Conservation (phyloP, 179 eudicot genomes). For the Beta corolliflora region DNA sequence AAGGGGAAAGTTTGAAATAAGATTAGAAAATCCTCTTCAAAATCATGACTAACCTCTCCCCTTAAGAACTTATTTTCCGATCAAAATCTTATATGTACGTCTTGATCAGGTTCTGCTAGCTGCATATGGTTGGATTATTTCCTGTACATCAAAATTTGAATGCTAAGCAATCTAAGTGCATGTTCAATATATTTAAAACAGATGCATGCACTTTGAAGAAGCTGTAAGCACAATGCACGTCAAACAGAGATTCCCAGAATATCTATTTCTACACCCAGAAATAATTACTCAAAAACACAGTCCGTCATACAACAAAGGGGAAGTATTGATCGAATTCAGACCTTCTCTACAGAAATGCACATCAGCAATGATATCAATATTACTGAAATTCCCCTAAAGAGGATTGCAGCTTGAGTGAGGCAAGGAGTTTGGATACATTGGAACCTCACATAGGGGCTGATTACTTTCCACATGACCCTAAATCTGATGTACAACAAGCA, state of each 20-base stretch:
- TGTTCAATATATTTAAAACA: neutral
- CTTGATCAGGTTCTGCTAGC: neutral
- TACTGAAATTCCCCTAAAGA: neutral
- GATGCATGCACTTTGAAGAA: neutral
- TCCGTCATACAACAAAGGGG: neutral
- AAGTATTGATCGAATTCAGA: neutral
- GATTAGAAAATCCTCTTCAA: neutral
- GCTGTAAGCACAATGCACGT: neutral
- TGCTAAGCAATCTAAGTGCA: neutral
- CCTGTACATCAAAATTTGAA: neutral
- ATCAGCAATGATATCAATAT: neutral
- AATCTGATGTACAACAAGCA: neutral
- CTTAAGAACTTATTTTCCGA: neutral
- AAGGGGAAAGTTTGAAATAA: neutral
- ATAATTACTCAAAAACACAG: neutral
- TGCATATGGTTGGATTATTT: neutral
- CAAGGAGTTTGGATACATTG: neutral
- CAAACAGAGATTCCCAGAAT: neutral
- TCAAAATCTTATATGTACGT: neutral
- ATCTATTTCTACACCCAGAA: neutral
- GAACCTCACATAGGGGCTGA: neutral
- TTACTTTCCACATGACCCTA: neutral
- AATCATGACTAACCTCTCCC: slow-evolving; percentile 1
- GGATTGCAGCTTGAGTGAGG: neutral
- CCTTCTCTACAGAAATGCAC: neutral